Evolutionary conservation across 306 rosid genomes (phyloP).

Genomic region (Rosa rugosa): DNA sequence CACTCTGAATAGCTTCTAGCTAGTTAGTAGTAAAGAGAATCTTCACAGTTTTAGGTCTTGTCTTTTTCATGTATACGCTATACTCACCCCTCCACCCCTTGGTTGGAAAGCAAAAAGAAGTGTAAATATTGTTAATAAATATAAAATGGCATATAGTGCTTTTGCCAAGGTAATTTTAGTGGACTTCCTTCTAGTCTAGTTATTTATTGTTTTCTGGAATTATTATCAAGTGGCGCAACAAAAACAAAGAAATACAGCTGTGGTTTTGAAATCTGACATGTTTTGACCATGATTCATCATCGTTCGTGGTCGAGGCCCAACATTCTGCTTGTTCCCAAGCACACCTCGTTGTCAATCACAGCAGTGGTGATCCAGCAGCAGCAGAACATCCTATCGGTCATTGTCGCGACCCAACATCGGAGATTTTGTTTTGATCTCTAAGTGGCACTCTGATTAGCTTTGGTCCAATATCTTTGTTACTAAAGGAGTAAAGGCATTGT

Average conservation of each 20-base stretch:
- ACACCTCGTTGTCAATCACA: too few relatives aligned
- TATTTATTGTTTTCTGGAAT: background rate
- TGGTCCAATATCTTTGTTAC: constrained; percentile 72
- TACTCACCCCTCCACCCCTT: background rate
- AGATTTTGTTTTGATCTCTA: too few relatives aligned
- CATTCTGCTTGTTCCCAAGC: too few relatives aligned
- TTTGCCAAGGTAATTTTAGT: background rate
- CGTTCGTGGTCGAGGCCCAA: too few relatives aligned
- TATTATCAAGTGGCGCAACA: background rate
- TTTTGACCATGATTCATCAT: background rate
- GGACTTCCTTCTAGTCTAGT: background rate
- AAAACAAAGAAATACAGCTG: background rate
- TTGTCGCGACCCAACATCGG: too few relatives aligned
- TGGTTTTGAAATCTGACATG: background rate
- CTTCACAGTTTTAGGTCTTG: background rate
- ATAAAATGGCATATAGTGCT: background rate
- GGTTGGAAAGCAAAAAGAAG: background rate
- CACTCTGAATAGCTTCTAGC: background rate
- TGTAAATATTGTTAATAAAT: background rate
- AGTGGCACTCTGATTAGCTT: too few relatives aligned
- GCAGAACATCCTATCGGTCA: too few relatives aligned
- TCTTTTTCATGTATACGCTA: background rate
- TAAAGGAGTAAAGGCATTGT: constrained; percentile 60
- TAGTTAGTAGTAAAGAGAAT: background rate
- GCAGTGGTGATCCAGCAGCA: too few relatives aligned